A percentile compares a stretch with the other conserved stretches of the same genome.
Evolutionary conservation across 177 flowering plant genomes (phyloP).

Genomic region (Vitis hybrid): DNA sequence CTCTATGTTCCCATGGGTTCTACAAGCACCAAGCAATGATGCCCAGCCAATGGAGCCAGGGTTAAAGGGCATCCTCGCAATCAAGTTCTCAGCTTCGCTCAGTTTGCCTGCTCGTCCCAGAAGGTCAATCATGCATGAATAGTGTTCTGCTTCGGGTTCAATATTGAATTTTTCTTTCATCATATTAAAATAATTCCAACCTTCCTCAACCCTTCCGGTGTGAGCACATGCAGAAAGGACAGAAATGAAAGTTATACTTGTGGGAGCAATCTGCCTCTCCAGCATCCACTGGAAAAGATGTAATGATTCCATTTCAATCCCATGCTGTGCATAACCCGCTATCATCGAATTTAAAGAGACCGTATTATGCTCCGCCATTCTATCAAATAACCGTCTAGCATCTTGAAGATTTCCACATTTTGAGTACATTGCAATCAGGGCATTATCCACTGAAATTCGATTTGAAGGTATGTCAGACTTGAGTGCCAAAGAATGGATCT

Average conservation of each 20-base stretch:
- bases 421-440: slow-evolving; percentile 80
- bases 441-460: slow-evolving; percentile 65
- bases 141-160: slow-evolving; percentile 62
- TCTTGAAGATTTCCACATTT: slow-evolving; percentile 77
- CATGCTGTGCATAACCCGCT: slow-evolving; percentile 87
- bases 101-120: slow-evolving; percentile 76
- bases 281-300: slow-evolving; percentile 58
- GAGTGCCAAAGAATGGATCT: slow-evolving; percentile 60
- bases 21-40: slow-evolving; percentile 68
- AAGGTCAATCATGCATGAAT: slow-evolving; percentile 84
- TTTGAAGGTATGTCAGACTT: slow-evolving; percentile 65
- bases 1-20: slow-evolving; percentile 60
- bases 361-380: slow-evolving; percentile 70
- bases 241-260: slow-evolving; percentile 67
- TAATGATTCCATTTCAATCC: slow-evolving; percentile 51
- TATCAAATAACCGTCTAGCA: slow-evolving; percentile 66
- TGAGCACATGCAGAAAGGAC: slow-evolving; percentile 80
- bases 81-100: slow-evolving; percentile 60
- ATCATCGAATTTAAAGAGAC: slow-evolving; percentile 78
- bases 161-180: slow-evolving; percentile 59
- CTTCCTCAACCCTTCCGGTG: slow-evolving; percentile 71
- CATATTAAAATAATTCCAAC: slow-evolving; percentile 49
- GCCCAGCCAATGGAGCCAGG: slow-evolving; percentile 65
- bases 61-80: slow-evolving; percentile 61
- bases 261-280: slow-evolving; percentile 39